Percentiles rank a stretch among this genome's conserved stretches.
Evolutionary conservation across 352 stramenopile genomes (phyloP).

Genomic region (Phytophthora cajani): DNA sequence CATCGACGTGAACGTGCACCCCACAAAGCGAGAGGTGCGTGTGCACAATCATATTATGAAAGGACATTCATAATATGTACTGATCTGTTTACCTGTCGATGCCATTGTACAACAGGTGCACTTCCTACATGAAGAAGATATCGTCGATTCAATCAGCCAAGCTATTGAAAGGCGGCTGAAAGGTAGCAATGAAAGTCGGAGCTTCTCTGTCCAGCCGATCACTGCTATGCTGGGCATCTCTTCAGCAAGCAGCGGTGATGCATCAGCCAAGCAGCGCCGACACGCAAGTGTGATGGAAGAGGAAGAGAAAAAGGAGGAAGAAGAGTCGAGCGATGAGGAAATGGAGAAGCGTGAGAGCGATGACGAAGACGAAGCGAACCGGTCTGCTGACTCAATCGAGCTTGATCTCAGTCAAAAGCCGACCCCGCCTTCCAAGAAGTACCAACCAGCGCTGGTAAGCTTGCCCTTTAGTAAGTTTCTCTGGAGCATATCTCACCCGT

Average conservation of each 20-base stretch:
- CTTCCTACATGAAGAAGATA: conserved; percentile 95
- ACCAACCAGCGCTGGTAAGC: conserved; percentile 66
- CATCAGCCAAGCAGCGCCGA: conserved; percentile 28
- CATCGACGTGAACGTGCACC: conserved; percentile 99
- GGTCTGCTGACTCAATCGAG: conserved; percentile 50
- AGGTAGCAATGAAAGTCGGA: conserved; percentile 90
- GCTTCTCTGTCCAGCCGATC: conserved; percentile 91
- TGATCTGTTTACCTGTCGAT: not conserved
- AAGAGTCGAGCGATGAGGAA: conserved; percentile 30
- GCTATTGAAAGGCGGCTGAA: conserved; percentile 84
- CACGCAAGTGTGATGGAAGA: conserved; percentile 42
- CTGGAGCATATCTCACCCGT: not conserved
- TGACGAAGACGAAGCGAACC: conserved; percentile 41
- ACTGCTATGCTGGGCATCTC: conserved; percentile 59
- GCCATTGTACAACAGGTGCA: conserved; percentile 74
- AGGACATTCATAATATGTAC: not conserved
- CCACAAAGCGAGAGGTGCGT: conserved; percentile 95
- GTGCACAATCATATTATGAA: not conserved
- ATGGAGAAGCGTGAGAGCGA: conserved; percentile 44
- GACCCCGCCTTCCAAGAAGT: conserved; percentile 69
- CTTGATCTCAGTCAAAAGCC: conserved; percentile 66
- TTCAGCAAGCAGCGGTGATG: conserved; percentile 22
- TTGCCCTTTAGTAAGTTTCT: not conserved
- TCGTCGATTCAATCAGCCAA: conserved; percentile 85
- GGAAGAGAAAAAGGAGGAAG: conserved; percentile 38